These are phyloP conservation scores for Capsella rubella DNA, from an alignment of 441 rosid species.

Conservation along the genomic window DNA sequence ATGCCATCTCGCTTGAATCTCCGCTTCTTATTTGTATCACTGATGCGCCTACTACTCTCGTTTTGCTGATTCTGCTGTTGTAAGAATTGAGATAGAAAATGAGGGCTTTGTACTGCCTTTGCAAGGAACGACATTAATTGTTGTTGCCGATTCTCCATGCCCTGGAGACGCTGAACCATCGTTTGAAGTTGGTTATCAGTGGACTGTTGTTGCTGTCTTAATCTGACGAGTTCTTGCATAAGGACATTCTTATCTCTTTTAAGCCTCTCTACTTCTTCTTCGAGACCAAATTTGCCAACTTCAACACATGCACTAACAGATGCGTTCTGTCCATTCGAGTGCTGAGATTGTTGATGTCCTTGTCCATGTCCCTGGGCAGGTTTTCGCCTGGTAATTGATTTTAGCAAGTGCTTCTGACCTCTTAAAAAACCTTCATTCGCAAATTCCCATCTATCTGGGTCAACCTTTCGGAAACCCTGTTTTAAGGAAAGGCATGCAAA, in stretches of 20 bases:
- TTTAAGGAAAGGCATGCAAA: conserved; percentile 32
- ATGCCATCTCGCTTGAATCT: conserved; percentile 79
- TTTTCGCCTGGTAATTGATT: conserved; percentile 74
- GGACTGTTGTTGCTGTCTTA: conserved; percentile 91
- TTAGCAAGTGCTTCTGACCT: conserved; percentile 88
- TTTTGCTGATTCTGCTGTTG: conserved; percentile 95
- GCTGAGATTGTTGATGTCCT: conserved; percentile 66
- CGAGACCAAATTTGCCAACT: conserved; percentile 91
- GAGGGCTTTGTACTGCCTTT: conserved; percentile 91
- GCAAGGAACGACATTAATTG: conserved; percentile 96
- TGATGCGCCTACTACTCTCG: conserved; percentile 70
- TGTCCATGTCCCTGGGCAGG: conserved; percentile 82
- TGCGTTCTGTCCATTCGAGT: conserved; percentile 63
- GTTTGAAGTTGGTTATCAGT: conserved; percentile 83
- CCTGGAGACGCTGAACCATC: conserved; percentile 86
- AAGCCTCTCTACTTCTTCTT: conserved; percentile 94
- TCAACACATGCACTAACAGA: conserved; percentile 82
- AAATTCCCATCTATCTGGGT: conserved; percentile 96
- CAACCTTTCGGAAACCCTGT: conserved; percentile 96
- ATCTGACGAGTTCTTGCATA: conserved; percentile 93
- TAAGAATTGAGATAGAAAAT: conserved; percentile 88
- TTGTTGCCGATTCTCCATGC: conserved; percentile 96
- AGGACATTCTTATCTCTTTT: conserved; percentile 94
- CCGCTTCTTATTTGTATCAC: conserved; percentile 77
- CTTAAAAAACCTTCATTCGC: conserved; percentile 91